Evolutionary conservation across 169 alveolate genomes (phyloP).

Genomic region (Cryptosporidium canis): DNA sequence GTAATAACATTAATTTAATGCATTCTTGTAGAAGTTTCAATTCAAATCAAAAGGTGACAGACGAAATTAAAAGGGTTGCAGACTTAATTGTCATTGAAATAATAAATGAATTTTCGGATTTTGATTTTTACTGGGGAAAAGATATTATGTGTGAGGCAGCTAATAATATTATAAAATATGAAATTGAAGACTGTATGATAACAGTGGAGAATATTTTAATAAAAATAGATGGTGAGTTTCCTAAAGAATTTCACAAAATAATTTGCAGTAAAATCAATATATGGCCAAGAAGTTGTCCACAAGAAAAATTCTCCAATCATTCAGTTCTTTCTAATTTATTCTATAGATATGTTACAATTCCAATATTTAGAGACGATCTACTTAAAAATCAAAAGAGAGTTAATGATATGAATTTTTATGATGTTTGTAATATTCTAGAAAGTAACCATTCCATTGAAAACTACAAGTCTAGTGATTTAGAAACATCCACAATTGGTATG

Average conservation of each 20-base stretch:
- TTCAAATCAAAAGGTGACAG: not conserved
- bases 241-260: not conserved
- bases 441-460: not conserved
- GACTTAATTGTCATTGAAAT: conserved; percentile 19
- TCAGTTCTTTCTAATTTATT: conserved; percentile 11
- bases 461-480: not conserved
- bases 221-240: conserved; percentile 1
- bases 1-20: not conserved
- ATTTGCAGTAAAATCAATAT: conserved; percentile 22
- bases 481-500: not conserved
- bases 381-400: not conserved
- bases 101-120: conserved; percentile 22
- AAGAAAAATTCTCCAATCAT: conserved; percentile 18
- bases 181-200: not conserved
- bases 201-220: not conserved
- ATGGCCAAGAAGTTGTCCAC: conserved; percentile 47
- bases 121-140: conserved; percentile 14
- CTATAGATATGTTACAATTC: not conserved
- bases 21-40: not conserved
- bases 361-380: not conserved
- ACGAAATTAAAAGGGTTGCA: conserved; percentile 14
- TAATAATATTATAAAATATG: not conserved
- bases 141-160: conserved; percentile 16
- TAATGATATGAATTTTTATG: not conserved
- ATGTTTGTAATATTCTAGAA: conserved; percentile 10